Evolutionary conservation across 768 basidiomycete genomes (phyloP), one percentile per base, ranked within the genome.

Genomic region (Pulveroboletus frians): DNA sequence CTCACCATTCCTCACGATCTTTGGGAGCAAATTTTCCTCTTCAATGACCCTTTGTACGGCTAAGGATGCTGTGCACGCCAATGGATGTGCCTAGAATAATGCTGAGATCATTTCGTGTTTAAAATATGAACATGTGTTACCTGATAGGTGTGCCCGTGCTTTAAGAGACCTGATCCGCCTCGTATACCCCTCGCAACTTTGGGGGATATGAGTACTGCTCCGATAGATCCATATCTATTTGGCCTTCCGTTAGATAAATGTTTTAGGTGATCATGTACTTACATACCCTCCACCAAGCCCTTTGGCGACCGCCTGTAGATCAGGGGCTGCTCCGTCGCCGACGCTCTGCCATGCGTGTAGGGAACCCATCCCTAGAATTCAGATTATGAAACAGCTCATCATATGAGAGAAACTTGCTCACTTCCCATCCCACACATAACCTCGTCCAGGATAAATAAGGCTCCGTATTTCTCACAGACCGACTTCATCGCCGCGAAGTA

Each of bases 391-490:
- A 36, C 13, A 21, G 10, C 29, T 39, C n/a, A 26, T 14, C 14
- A 5, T 21, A 32, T 21, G 39, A 45, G n/a, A 15, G 40, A 47
- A 21, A 35, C 45, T 30, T 34, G 74, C 86, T 68, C 62, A 85
- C 90, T 81, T 49, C 91, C 89, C 85, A 92, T 91, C 38, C 90
- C 90, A 62, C 84, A 82, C 91, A 94, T 92, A 39, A 92, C 87
- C 69, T 94, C 92, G 59, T 95, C 92, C 31, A 92, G 76, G 36
- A 93, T 89, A 65, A 92, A 84, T 15, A 95, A 67, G 36, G 61
- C 74, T 35, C 75, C 85, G 56, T 76, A 84, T 66, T 85, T 89
- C 34, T 85, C 78, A 56, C 87, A 89, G 17, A 90, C 85, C 10
- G 83, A 81, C 58, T 85, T 88, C 81, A 91, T 87, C 8, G 86